Base-by-base conservation (phyloP, 192 early-diverging fungal genomes). In the Dissophora ornata region DNA sequence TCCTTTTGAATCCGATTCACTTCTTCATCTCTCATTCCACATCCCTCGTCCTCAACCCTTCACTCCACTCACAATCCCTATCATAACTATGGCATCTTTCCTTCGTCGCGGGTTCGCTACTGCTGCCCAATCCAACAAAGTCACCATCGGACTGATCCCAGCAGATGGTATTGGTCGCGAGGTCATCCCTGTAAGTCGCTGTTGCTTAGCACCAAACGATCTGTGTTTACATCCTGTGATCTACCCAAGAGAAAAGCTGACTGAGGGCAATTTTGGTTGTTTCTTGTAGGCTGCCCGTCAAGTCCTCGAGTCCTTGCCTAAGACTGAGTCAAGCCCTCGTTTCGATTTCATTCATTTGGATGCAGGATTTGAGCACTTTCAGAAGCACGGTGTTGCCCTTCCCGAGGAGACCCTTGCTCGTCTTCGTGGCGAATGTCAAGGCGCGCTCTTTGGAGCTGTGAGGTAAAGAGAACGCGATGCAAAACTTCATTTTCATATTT, bases 91-190 rank as follows among this genome's bases (percentile, higher is more conserved):
- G 73, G 73, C 73, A 18, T 50, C 73, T 36, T 59, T 77, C 45
- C 73, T 77, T 62, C 73, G 73, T 44, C 73, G 73, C 29, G 73
- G 73, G 21, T 77, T 77, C 30, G 73, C 73, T 45, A 75, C 79
- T 47, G 56, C 74, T 28, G 61, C 79, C 44, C 62, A 77, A 28
- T 64, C 67, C 41, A 89, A 86, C 79, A 77, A 81, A 19, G 78
- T 95, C 40, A 96, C 88, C 45, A 94, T 98, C 65, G 96, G 94
- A 15, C 84, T 99, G 61, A 94, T 98, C 71, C 97, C 96, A 13
- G 96, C 94, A 33, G 97, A 99, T 80, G 96, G 97, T 51, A 99
- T 99, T 62, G 96, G 96, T 58, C 85, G 87, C 54, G 97, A 99
- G 84, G 97, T 97, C 67, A 94, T 96, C 57, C 96, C 96, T n/a